Evolutionary conservation across 1,284 basidiomycete species (phyloP), one percentile per base, ranked within the genome.

Genomic region (Rhodofomes roseus): DNA sequence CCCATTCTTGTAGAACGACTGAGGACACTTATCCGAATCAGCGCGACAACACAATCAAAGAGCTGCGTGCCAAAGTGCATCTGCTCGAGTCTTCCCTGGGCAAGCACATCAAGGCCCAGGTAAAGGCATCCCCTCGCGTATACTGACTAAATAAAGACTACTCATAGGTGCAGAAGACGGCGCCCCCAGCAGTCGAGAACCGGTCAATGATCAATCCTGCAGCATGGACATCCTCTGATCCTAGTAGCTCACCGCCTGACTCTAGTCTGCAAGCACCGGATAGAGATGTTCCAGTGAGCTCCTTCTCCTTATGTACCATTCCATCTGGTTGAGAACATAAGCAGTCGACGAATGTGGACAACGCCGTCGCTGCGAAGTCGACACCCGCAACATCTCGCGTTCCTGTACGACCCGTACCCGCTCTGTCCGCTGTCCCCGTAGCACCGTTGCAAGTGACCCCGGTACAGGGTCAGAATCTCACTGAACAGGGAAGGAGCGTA

Each of bases 11-110:
- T 11, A 34, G 11, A 34, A 34, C 0, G 39, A 29, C 1, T 51
- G 12, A 5, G 29, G 27, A 18, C 14, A 20, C 25, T 23, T 0
- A 3, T 39, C 41, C 8, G 27, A 31, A 4, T 36, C 51, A 78
- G 76, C 70, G 73, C 31, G 75, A 74, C 52, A 77, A 76, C 53
- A 63, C 66, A 12, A 70, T 77, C 40, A 66, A 73, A 50, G 68
- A 71, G 14, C 66, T 76, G 52, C 70, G 73, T 22, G 64, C 69
- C 1, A 71, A 71, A 56, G 66, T 73, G 4, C 67, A 70, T 22
- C 56, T 72, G 1, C 65, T 76, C 7, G 74, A 76, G 56, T 60
- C 65, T 1, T 70, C 70, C 0, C 55, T 73, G 0, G 63, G 69
- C 4, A 72, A 67, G 56, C 71, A 71, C 50, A 57, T 71, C 18